Base-by-base conservation (phyloP, 2,329 filamentous ascomycete genomes). In the Aspergillus bombycis region DNA sequence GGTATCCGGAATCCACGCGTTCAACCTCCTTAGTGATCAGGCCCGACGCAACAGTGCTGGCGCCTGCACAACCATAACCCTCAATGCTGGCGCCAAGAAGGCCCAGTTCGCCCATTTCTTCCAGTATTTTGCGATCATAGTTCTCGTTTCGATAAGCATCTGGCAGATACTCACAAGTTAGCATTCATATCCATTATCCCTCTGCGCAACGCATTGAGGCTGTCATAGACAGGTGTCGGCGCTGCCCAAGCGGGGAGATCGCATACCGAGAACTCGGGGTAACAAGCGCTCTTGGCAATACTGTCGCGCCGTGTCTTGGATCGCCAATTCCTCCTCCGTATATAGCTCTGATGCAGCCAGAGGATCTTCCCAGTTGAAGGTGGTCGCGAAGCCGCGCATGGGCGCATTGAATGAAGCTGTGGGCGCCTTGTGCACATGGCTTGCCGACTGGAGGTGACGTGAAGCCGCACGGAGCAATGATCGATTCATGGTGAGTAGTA, bases 71-170 rank as follows among this genome's bases (percentile, higher is more conserved):
- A 34, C 88, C 93, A 73, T 96, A 95, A 21, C 93, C 94, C 67
- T 94, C 83, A 65, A 97, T 94, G 21, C 89, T 94, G 58, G 94
- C 89, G 60, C 94, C 93, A 4, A 97, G 84, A 0, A 97, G 84
- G n/a, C 94, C 94, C 10, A 97, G 83, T 75, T 95, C 92, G 50
- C 94, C 93, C 93, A 97, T 97, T 80, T 97, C 93, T 77, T 90
- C 85, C 36, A 97, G 84, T 64, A 97, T 96, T 72, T 90, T 89
- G 71, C 87, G 85, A 77, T 97, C 93, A 80, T 94, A 97, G 74
- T 93, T 78, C 79, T 97, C 93, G 76, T 94, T 89, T 68, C 93
- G 87, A 79, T 94, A 96, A 64, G 92, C 91, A 79, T 94, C 92
- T 94, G 65, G 62, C 28, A 52, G 48, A 60, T 21, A 4, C 34